Percentiles rank a stretch among this genome's conserved stretches.
These are phyloP conservation scores for Uncinocarpus reesii DNA, from an alignment of 2,329 filamentous ascomycete genomes.

Conservation along the genomic window DNA sequence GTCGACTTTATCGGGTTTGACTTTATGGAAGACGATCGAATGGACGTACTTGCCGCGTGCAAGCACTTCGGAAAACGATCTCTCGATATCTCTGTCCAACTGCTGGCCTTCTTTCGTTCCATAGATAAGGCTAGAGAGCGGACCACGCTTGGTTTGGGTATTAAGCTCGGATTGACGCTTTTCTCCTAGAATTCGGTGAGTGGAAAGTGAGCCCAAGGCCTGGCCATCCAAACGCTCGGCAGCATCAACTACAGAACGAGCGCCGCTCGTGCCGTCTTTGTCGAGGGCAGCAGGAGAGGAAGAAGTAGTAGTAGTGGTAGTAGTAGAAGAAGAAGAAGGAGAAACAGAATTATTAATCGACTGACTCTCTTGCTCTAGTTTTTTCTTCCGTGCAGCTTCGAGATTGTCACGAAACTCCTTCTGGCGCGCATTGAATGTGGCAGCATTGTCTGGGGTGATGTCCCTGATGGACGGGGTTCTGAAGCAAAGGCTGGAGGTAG, in stretches of 20 bases:
- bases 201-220: conserved; percentile 52
- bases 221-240: conserved; percentile 33
- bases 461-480: conserved; percentile 73
- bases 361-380: conserved; percentile 77
- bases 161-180: conserved; percentile 38
- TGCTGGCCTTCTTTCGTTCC: conserved; percentile 91
- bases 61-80: conserved; percentile 88
- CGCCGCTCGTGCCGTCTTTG: conserved; percentile 38
- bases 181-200: conserved; percentile 44
- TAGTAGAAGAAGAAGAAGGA: conserved; percentile 32
- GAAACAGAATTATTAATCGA: conserved; percentile 43
- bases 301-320: conserved; percentile 32
- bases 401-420: conserved; percentile 76
- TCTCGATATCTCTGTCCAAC: conserved; percentile 89
- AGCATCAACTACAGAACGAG: conserved; percentile 29
- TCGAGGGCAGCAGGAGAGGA: conserved; percentile 36
- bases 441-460: conserved; percentile 61
- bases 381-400: conserved; percentile 61
- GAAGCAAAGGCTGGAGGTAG: conserved; percentile 42
- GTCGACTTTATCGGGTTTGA: conserved; percentile 89
- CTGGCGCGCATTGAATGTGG: conserved; percentile 72
- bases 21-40: conserved; percentile 91
- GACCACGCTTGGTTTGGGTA: conserved; percentile 53
- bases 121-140: conserved; percentile 82
- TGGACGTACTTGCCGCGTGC: conserved; percentile 97